Conservation (phyloP, 768 basidiomycete genomes). For the Lactifluus pinguis region DNA sequence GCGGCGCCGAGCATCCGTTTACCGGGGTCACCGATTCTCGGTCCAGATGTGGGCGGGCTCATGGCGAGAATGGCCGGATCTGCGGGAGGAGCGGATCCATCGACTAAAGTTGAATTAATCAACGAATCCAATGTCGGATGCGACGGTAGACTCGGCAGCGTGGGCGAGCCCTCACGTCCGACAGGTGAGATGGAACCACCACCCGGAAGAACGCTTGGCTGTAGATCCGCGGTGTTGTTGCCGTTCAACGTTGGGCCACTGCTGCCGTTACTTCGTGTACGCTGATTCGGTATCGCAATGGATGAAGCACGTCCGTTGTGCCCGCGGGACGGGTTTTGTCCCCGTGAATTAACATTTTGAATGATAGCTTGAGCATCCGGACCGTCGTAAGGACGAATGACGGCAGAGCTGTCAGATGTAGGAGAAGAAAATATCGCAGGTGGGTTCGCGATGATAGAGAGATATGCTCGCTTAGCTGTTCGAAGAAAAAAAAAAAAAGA, state of each 20-base stretch:
- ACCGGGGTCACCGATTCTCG: constrained; percentile 80
- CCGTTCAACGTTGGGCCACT: constrained; percentile 24
- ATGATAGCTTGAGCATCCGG: constrained; percentile 85
- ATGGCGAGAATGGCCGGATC: constrained; percentile 65
- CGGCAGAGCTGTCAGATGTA: constrained; percentile 41
- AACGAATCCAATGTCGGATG: constrained; percentile 82
- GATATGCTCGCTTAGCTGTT: constrained; percentile 90
- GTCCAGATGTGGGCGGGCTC: constrained; percentile 41
- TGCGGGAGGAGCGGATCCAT: constrained; percentile 40
- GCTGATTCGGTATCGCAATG: constrained; percentile 37
- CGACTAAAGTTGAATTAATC: constrained; percentile 64
- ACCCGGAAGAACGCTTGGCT: not conserved
- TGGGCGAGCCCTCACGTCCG: constrained; percentile 56
- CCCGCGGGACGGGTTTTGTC: constrained; percentile 53
- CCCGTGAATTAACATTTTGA: constrained; percentile 70
- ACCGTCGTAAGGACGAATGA: constrained; percentile 88
- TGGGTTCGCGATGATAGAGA: constrained; percentile 77
- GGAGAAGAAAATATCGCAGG: constrained; percentile 58
- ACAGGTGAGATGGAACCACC: constrained; percentile 19
- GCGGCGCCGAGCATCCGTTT: constrained; percentile 86
- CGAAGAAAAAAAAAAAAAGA: not conserved
- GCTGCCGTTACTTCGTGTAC: constrained; percentile 29
- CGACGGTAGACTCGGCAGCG: constrained; percentile 68
- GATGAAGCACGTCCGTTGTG: constrained; percentile 49
- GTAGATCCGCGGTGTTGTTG: constrained; percentile 9